Base-by-base conservation (phyloP, 192 early-diverging fungal genomes). In the Diversispora eburnea region DNA sequence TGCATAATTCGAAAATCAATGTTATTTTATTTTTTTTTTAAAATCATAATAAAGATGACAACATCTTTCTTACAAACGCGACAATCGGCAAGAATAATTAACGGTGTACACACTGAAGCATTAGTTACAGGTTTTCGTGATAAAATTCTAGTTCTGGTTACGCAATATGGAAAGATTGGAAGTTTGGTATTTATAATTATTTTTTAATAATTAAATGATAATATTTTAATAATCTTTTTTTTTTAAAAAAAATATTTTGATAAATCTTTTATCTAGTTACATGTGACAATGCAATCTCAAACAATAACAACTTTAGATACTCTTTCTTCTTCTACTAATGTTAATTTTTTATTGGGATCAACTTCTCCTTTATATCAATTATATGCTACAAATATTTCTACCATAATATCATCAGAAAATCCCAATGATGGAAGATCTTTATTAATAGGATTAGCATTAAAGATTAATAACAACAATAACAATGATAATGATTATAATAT, bases 101-200 rank as follows among this genome's bases (percentile, higher is more conserved):
- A 85, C 41, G 84, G 80, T 54, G 62, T 70, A 48, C 83, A 85
- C 56, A 86, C 83, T 3, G 85, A 86, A 47, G 78, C 84, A 10
- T 59, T 85, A 33, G 70, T 86, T n/a, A 74, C 78, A 1, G 83
- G 82, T 9, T 86, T 80, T 54, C 17, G 19, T 1, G 84, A 88
- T 77, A 85, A 81, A 72, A 88, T 87, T 43, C 73, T 87, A 54
- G 75, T 86, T 48, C 46, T 86, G 20, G 74, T 85, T 33, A 82
- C 79, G 3, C 86, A 87, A 43, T 85, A 83, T 72, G 84, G 84
- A 12, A 82, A 77, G 67, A 79, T 84, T 41, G 86, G 86, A 10
- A 86, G 82, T 72, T 45, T 88, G 81, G 86, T 88, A 80, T 57
- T 64, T 33, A 12, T 17, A 8, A 49, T 43, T 13, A 42, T 20